Conservation (phyloP, 1,139 yeast genomes). For the Diutina ranongensis region DNA sequence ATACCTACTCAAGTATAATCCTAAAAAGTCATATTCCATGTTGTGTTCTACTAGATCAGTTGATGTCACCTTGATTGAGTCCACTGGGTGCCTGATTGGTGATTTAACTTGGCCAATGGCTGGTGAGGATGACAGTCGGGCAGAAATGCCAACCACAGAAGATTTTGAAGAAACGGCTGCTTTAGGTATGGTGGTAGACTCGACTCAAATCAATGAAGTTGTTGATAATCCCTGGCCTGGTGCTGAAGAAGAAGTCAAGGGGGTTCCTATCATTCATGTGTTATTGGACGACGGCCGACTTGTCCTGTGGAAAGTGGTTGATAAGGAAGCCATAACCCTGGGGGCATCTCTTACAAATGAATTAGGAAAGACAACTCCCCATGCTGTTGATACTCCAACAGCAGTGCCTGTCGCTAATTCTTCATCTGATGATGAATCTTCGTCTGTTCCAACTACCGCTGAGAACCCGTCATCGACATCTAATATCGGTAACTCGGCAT, state of each 20-base stretch:
- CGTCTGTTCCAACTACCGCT: too few relatives aligned
- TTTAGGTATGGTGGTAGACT: background rate
- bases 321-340: background rate
- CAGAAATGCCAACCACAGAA: background rate
- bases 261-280: background rate
- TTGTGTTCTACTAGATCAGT: background rate
- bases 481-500: too few relatives aligned
- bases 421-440: too few relatives aligned
- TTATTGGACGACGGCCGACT: slow-evolving; percentile 4
- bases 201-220: background rate
- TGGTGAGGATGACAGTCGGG: background rate
- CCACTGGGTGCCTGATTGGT: background rate
- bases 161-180: slow-evolving; percentile 1
- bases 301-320: background rate
- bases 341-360: background rate
- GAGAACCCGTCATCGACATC: too few relatives aligned
- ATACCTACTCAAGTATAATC: background rate
- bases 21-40: background rate
- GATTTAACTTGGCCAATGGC: background rate
- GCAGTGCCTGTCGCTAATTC: too few relatives aligned
- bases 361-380: too few relatives aligned
- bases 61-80: background rate
- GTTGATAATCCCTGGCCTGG: slow-evolving; percentile 5
- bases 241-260: background rate
- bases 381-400: too few relatives aligned